Evolutionary conservation across 2,329 filamentous ascomycete genomes (phyloP).

Genomic region (Ophiostoma sp.): DNA sequence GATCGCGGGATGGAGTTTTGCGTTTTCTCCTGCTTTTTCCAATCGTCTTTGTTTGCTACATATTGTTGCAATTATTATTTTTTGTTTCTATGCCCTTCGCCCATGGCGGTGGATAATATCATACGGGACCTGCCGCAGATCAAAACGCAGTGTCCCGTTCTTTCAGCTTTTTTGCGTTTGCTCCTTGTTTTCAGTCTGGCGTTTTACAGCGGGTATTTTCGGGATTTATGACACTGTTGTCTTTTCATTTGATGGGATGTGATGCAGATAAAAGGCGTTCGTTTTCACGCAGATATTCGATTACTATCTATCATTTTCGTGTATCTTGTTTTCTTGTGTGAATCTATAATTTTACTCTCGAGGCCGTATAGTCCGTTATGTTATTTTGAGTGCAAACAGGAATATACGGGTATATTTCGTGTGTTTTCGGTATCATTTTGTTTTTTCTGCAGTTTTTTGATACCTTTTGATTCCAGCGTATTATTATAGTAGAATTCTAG

Average conservation of each 20-base stretch:
- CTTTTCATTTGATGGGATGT: background rate
- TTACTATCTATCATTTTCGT: background rate
- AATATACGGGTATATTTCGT: too few species aligned
- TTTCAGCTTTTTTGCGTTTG: background rate
- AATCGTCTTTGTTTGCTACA: background rate
- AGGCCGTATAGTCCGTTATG: background rate
- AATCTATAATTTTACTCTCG: background rate
- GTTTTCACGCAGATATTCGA: background rate
- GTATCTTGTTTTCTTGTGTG: background rate
- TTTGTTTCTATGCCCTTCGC: background rate
- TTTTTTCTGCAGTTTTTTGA: too few species aligned
- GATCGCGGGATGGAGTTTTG: background rate
- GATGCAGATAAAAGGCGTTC: conserved; percentile 6
- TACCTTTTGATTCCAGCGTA: too few species aligned
- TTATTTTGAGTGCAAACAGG: too few species aligned
- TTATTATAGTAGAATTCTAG: too few species aligned
- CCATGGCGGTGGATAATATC: background rate
- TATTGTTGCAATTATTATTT: background rate
- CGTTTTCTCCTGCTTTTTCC: background rate
- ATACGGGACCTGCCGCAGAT: background rate
- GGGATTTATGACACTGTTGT: background rate
- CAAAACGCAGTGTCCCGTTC: background rate
- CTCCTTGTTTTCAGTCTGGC: background rate
- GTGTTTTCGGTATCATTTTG: too few species aligned
- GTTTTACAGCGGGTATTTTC: background rate